Conservation (phyloP, 2,329 filamentous ascomycete genomes). For the Penicillium sp. region DNA sequence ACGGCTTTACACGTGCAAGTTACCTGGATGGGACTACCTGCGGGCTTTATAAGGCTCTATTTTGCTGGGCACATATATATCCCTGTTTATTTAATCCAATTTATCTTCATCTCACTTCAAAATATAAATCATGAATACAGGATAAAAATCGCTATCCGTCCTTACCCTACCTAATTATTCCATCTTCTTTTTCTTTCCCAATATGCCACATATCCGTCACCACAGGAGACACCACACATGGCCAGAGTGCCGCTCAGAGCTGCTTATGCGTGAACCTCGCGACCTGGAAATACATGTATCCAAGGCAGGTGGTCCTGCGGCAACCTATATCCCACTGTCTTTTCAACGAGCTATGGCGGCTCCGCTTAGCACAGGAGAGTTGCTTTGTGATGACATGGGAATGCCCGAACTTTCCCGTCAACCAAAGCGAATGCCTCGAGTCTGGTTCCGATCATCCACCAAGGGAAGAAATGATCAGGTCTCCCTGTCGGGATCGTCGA, state of each 20-base stretch:
- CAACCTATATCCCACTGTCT: conserved; percentile 14
- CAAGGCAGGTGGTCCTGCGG: neutral
- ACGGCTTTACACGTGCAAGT: conserved; percentile 1
- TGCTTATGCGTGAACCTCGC: conserved; percentile 19
- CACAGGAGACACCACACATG: conserved; percentile 36
- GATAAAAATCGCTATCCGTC: neutral
- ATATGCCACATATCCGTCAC: conserved; percentile 27
- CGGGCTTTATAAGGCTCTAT: conserved; percentile 13
- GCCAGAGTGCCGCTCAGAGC: conserved; percentile 31
- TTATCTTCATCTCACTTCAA: neutral
- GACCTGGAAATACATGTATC: conserved; percentile 19
- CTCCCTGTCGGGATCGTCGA: conserved; percentile 2
- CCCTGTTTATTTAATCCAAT: neutral
- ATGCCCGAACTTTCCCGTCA: conserved; percentile 34
- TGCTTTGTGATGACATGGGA: conserved; percentile 26
- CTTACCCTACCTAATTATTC: neutral
- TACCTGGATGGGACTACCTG: neutral
- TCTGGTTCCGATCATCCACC: conserved; percentile 21
- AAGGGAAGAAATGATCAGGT: neutral
- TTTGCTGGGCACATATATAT: conserved; percentile 2
- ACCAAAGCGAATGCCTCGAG: conserved; percentile 15
- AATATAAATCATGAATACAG: neutral
- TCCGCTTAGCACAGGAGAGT: conserved; percentile 20
- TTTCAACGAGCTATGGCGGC: conserved; percentile 5
- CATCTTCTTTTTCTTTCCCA: neutral